Base-by-base conservation (phyloP, 83 land plant species). In the Diphasiastrum complanatum region DNA sequence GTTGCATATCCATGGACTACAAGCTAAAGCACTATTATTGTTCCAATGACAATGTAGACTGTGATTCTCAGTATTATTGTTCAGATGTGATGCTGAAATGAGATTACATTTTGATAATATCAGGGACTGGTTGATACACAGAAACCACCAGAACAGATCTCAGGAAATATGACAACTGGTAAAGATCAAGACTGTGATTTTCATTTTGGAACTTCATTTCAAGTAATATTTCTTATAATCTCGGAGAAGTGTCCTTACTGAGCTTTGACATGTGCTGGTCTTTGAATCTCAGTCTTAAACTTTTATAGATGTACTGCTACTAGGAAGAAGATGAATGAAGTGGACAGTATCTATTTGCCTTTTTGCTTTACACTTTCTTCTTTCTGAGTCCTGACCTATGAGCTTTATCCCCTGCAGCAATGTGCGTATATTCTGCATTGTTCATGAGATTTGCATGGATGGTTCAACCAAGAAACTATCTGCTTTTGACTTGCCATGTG, bases 401-500 rank as follows among this genome's bases (percentile, higher is more conserved):
- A n/a, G n/a, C n/a, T n/a, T n/a, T n/a, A n/a, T n/a, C n/a, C n/a
- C 5, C 4, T 72, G 70, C 88, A 87, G 96, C 78, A 45, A 83
- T 89, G 91, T 89, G 96, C 59, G 75, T 80, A 10, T 89, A 89
- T 64, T 89, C 96, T 3, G 80, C 54, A 38, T 60, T 83, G 40
- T 85, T 83, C 65, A 89, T 89, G 96, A 85, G 96, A 69, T 89
- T 85, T 75, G 96, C 91, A 32, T 89, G 87, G 87, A 85, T 89
- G 96, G 96, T 89, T 16, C 83, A 81, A 66, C 96, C 96, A 35
- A 78, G 96, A 60, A 89, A 89, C 70, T 85, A 89, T 70, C 74
- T 89, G 5, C 81, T 89, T 16, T 57, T 89, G 12, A 75, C 71
- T 52, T 83, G 84, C 64, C 96, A 89, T 85, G 96, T 74, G 33